phyloP scores from a whole-genome alignment of 2,329 filamentous ascomycete species.

The Trichoderma oligosporum region DNA sequence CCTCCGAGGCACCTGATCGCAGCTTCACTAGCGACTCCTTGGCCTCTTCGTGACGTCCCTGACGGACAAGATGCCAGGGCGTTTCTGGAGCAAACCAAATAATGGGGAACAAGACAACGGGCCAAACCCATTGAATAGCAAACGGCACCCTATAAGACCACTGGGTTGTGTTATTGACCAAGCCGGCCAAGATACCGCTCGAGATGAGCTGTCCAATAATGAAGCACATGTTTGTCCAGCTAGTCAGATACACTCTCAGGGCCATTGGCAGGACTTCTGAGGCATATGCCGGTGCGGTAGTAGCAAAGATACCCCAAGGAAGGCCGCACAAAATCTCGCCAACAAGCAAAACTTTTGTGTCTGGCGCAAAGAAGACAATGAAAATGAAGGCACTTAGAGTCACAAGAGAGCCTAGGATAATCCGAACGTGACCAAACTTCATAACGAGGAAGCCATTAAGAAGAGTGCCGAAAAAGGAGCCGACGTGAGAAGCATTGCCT shows the following conservation, averaged over 20 bases:
- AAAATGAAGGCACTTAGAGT: slow-evolving; percentile 42
- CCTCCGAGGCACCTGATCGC: slow-evolving; percentile 19
- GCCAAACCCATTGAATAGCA: slow-evolving; percentile 48
- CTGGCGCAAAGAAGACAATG: slow-evolving; percentile 44
- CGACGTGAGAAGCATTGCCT: slow-evolving; percentile 41
- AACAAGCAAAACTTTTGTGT: slow-evolving; percentile 36
- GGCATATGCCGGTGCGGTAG: slow-evolving; percentile 45
- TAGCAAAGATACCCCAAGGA: slow-evolving; percentile 45
- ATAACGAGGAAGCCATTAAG: slow-evolving; percentile 44
- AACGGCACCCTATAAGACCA: slow-evolving; percentile 48
- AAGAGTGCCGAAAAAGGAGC: slow-evolving; percentile 47
- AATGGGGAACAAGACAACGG: slow-evolving; percentile 38
- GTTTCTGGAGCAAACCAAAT: slow-evolving; percentile 44
- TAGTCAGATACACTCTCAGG: slow-evolving; percentile 44
- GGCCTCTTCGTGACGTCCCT: slow-evolving; percentile 34
- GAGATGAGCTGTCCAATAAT: slow-evolving; percentile 45
- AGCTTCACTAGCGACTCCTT: slow-evolving; percentile 34
- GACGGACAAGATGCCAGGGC: slow-evolving; percentile 43
- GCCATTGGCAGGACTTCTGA: slow-evolving; percentile 40
- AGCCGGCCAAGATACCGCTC: slow-evolving; percentile 30
- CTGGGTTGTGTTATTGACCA: slow-evolving; percentile 31
- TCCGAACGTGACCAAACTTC: slow-evolving; percentile 40
- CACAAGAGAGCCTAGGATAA: slow-evolving; percentile 11
- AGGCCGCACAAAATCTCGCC: slow-evolving; percentile 46
- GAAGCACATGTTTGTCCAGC: slow-evolving; percentile 46